Evolutionary conservation across 345 rosid genomes (phyloP).

Genomic region (Rhodamnia rubescens): DNA sequence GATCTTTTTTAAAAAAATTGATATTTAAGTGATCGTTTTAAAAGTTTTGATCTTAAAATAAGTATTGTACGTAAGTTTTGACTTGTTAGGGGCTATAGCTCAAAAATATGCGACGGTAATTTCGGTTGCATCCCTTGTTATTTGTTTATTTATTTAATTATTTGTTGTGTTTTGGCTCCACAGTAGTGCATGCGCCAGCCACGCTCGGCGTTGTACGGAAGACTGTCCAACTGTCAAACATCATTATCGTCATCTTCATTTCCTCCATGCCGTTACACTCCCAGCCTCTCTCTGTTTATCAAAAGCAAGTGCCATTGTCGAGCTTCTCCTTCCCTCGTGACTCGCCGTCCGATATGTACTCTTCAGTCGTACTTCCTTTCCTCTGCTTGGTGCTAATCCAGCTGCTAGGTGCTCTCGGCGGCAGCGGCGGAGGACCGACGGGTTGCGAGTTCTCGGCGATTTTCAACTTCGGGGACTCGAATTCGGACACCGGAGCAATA

Average conservation of each 20-base stretch:
- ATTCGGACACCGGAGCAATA: conserved; percentile 61
- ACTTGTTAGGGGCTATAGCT: too few relatives aligned
- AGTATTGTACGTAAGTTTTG: too few relatives aligned
- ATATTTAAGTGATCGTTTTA: too few relatives aligned
- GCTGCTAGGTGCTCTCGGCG: neutral
- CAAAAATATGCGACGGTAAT: too few relatives aligned
- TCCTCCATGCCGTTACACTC: neutral
- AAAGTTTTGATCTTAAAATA: too few relatives aligned
- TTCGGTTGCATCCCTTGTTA: neutral
- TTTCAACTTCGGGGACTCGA: conserved; percentile 74
- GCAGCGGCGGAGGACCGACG: neutral
- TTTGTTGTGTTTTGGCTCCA: neutral
- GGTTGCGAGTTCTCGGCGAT: conserved; percentile 37
- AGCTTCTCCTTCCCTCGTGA: neutral
- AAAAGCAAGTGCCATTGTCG: neutral
- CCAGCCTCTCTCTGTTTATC: neutral
- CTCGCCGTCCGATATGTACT: neutral
- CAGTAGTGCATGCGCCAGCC: neutral
- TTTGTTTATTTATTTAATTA: neutral
- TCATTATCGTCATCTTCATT: neutral
- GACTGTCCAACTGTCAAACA: neutral
- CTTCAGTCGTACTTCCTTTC: neutral
- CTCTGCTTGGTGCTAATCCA: neutral
- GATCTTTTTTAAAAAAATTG: too few relatives aligned
- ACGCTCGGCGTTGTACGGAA: neutral